Evolutionary conservation across 768 basidiomycete genomes (phyloP), one percentile per base, ranked within the genome.

Genomic region (Pulveroboletus ravenelii): DNA sequence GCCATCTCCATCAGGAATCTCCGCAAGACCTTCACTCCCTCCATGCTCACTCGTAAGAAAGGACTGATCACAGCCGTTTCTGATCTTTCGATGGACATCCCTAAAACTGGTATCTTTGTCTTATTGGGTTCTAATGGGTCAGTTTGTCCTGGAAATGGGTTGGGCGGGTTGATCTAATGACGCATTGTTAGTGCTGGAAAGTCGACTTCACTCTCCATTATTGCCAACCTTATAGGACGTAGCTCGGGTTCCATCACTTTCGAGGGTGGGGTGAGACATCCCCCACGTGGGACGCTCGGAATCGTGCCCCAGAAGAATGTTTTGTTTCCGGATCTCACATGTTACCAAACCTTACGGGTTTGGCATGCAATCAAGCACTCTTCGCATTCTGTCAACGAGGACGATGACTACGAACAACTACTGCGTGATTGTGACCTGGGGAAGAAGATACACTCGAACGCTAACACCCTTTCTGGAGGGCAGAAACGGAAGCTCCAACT

Each of bases 231-330:
- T 10, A 66, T 81, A 9, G 79, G 78, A 6, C 77, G 75, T 17
- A 82, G 79, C 5, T 68, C 74, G 23, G 89, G 89, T 30, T 70
- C 73, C 3, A 72, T 90, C 15, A 69, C 73, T 1, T 78, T 75
- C 50, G 79, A 78, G 57, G 80, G 80, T 32, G 80, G 81, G 0
- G 63, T 69, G 15, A 60, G 74, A 36, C 71, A 71, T 27, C 82
- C 84, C 7, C 72, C 82, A 5, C 80, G 80, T 0, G 86, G 87
- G 7, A 78, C 78, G 0, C 63, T 91, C 15, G 88, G 89, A 2
- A 83, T 91, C 50, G 87, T 88, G 0, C 86, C 87, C 1, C 88
- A 90, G 70, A 89, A 87, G 70, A 89, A 91, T 57, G 87, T 91
- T 5, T 72, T 91, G 3, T 87, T 89, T 62, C 79, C 85, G 0